Base-by-base conservation (phyloP, 345 rosid species). In the Camelina hispida region DNA sequence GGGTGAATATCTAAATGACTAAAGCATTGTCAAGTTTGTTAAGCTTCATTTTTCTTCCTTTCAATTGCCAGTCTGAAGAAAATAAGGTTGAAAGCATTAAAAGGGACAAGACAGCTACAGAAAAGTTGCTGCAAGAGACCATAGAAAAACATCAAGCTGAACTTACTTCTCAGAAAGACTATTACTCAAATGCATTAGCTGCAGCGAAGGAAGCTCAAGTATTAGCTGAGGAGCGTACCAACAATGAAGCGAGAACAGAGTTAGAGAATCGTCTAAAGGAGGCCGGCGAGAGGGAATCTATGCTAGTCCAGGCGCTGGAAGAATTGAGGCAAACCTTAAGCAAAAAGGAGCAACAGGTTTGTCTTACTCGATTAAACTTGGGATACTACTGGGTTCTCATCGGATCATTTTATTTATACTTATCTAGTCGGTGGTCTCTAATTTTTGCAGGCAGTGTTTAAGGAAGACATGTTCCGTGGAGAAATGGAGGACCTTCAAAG, bases 121-220 rank as follows among this genome's bases (percentile, higher is more conserved):
- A 96, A 84, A 84, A 81, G 57, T 80, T 96, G 86, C 85, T 96
- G 69, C 96, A 96, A 84, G 99, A 96, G 83, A 92, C 98, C 48
- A 87, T 93, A 68, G 99, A 96, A 79, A 91, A 87, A 75, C 96
- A 96, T 82, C 99, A 89, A 84, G 84, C 83, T 3, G 98, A 96
- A 80, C 85, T 96, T 77, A 79, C 89, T 30, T 81, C 83, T 43
- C 98, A 93, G 77, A 93, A 89, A 77, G 97, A 91, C 30, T 96
- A 84, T 72, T 96, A 89, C 69, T 81, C 91, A 17, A 85, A 85
- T 82, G 97, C 99, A 74, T 83, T 96, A 82, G 79, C 81, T 79
- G 95, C 91, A 15, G 98, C 96, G 15, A 96, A 88, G 84, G 96
- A 96, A 85, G 99, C 97, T 82, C 95, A 93, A 81, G 85, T 88